Percentiles rank a stretch among this genome's conserved stretches.
Evolutionary conservation across 768 basidiomycete genomes (phyloP).

Genomic region (Rhodotorula kratochvilovae): DNA sequence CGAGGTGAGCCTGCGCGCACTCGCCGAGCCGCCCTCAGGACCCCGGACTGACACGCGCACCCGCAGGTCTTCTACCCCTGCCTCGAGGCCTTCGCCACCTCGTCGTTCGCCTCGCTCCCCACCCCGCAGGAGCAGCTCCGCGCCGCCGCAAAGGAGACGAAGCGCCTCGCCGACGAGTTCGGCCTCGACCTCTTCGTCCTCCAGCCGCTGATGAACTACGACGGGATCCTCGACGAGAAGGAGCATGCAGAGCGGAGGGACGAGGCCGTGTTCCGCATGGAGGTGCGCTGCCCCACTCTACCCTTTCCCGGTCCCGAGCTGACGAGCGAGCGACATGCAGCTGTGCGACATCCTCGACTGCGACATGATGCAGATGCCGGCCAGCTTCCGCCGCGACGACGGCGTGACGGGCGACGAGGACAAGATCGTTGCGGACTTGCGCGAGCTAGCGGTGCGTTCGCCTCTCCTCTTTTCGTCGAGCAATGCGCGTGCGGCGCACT

Average conservation of each 20-base stretch:
- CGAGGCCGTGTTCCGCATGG: conserved; percentile 23
- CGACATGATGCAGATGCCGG: conserved; percentile 33
- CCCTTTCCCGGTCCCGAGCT: no score
- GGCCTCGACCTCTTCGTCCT: conserved; percentile 19
- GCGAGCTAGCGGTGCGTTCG: conserved; percentile 25
- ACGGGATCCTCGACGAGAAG: conserved; percentile 21
- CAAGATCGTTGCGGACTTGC: conserved; percentile 20
- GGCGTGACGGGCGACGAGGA: conserved; percentile 28
- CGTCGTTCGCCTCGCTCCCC: neutral
- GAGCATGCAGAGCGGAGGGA: conserved; percentile 20
- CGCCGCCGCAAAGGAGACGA: conserved; percentile 9
- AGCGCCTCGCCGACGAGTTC: conserved; percentile 4
- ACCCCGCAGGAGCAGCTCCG: conserved; percentile 9
- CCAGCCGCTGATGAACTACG: conserved; percentile 29
- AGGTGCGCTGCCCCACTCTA: conserved; percentile 7
- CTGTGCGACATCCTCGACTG: conserved; percentile 25
- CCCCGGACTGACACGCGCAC: neutral
- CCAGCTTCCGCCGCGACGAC: conserved; percentile 24
- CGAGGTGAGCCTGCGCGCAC: conserved; percentile 7
- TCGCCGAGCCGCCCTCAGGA: no score
- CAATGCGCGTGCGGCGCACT: no score
- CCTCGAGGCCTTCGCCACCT: conserved; percentile 6
- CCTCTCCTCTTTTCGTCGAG: no score
- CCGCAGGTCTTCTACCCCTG: conserved; percentile 31
- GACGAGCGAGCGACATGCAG: no score